Percentiles rank a stretch among this genome's conserved stretches.
phyloP scores from a whole-genome alignment of 306 rosid genomes.

The Luffa acutangula region DNA sequence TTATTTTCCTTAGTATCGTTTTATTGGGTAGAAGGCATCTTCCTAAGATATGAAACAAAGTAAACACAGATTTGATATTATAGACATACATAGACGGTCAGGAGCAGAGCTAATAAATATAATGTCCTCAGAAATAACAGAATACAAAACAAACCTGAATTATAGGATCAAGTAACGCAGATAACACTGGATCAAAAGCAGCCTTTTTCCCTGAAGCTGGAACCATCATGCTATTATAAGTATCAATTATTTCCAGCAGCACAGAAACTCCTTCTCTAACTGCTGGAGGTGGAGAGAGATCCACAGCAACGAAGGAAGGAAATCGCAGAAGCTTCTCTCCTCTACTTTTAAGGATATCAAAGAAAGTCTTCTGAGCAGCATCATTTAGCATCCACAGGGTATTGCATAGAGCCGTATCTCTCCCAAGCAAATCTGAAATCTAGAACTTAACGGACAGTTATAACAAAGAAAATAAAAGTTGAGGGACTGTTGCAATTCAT shows the following conservation, averaged over 20 bases:
- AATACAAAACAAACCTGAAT: conserved; percentile 46
- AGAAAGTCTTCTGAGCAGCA: conserved; percentile 88
- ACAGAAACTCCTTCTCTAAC: conserved; percentile 92
- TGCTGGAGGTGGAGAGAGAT: conserved; percentile 94
- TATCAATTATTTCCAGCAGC: conserved; percentile 85
- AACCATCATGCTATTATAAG: conserved; percentile 74
- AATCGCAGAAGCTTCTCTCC: conserved; percentile 94
- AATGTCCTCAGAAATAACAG: background rate
- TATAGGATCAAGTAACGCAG: conserved; percentile 88
- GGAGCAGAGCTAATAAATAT: background rate
- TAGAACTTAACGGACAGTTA: conserved; percentile 25
- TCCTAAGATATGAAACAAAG: background rate
- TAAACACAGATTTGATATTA: background rate
- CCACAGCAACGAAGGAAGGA: conserved; percentile 87
- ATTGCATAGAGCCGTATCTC: conserved; percentile 79
- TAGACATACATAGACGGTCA: background rate
- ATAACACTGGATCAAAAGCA: conserved; percentile 75
- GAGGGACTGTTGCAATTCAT: background rate
- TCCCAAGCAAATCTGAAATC: conserved; percentile 90
- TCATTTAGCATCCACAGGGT: conserved; percentile 78
- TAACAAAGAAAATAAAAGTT: background rate
- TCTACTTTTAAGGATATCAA: conserved; percentile 74
- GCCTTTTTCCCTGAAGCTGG: conserved; percentile 69
- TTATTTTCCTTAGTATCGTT: background rate
- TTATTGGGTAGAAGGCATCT: background rate